phyloP scores from a whole-genome alignment of 257 asterid genomes.

The Henckelia pumila region DNA sequence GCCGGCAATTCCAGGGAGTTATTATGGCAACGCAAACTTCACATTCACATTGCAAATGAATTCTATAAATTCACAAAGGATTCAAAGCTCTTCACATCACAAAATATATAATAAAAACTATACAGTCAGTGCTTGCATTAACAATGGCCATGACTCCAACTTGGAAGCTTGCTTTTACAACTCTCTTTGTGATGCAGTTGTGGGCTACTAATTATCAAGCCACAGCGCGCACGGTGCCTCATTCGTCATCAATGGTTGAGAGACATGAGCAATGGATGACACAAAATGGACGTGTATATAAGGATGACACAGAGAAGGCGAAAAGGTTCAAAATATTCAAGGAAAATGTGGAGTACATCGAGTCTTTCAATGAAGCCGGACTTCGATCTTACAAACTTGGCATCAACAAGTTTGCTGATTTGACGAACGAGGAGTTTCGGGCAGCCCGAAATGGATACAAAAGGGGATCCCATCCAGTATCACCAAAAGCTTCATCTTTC shows the following conservation, averaged over 20 bases:
- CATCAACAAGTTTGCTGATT: conserved; percentile 18
- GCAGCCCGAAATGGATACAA: conserved; percentile 13
- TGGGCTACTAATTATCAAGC: background rate
- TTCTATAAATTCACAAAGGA: background rate
- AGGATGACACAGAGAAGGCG: conserved; percentile 6
- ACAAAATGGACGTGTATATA: conserved; percentile 20
- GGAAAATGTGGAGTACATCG: background rate
- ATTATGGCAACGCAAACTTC: no score
- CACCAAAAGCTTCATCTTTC: no score
- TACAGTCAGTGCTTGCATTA: background rate
- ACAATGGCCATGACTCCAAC: conserved; percentile 17
- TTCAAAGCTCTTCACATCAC: background rate
- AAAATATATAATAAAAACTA: background rate
- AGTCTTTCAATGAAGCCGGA: conserved; percentile 14
- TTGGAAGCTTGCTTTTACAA: background rate
- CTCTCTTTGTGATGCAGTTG: background rate
- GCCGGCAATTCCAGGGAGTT: background rate
- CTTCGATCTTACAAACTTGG: background rate
- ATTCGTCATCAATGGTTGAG: conserved; percentile 1
- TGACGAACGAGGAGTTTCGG: conserved; percentile 21
- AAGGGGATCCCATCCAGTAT: background rate
- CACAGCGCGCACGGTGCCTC: background rate
- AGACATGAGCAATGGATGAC: conserved; percentile 24
- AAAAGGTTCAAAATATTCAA: conserved; percentile 6
- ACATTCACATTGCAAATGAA: no score